These are phyloP conservation scores for Rhynchosporium agropyri DNA, from an alignment of 2,329 filamentous ascomycete species.

Conservation along the genomic window DNA sequence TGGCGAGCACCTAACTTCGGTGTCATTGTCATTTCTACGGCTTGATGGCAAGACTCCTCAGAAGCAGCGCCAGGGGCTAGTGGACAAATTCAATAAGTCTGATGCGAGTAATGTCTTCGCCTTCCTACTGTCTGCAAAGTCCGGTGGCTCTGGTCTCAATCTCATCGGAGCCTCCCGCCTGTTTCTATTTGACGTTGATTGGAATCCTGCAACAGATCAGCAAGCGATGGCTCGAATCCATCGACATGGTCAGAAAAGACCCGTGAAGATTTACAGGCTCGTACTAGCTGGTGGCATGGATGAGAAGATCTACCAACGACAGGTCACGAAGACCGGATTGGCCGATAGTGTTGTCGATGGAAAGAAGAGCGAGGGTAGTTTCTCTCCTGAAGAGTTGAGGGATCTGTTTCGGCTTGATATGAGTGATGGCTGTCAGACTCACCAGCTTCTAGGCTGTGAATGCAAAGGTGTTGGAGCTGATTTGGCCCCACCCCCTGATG, in stretches of 20 bases:
- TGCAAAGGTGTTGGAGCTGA: slow-evolving; percentile 58
- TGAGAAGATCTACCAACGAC: slow-evolving; percentile 75
- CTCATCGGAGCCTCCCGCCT: slow-evolving; percentile 71
- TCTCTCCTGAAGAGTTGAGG: slow-evolving; percentile 65
- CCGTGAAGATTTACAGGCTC: slow-evolving; percentile 70
- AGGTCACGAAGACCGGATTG: slow-evolving; percentile 70
- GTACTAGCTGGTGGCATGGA: slow-evolving; percentile 69
- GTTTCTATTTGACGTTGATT: slow-evolving; percentile 73
- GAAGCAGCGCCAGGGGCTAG: slow-evolving; percentile 65
- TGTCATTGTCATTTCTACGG: slow-evolving; percentile 65
- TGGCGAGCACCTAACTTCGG: slow-evolving; percentile 59
- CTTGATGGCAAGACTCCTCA: slow-evolving; percentile 69
- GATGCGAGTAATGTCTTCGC: slow-evolving; percentile 61
- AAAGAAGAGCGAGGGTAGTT: slow-evolving; percentile 61
- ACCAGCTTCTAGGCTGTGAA: slow-evolving; percentile 64
- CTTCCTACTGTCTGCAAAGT: slow-evolving; percentile 73
- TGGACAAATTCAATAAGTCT: slow-evolving; percentile 69
- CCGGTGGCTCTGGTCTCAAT: slow-evolving; percentile 70
- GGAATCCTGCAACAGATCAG: slow-evolving; percentile 74
- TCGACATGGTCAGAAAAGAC: slow-evolving; percentile 69
- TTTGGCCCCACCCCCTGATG: slow-evolving; percentile 24
- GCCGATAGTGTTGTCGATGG: slow-evolving; percentile 73
- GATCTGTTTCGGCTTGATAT: slow-evolving; percentile 70
- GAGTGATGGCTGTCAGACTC: slow-evolving; percentile 63
- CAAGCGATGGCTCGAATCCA: slow-evolving; percentile 78